phyloP scores from a whole-genome alignment of 2,329 filamentous ascomycete genomes.

The Chaetomium sp. region DNA sequence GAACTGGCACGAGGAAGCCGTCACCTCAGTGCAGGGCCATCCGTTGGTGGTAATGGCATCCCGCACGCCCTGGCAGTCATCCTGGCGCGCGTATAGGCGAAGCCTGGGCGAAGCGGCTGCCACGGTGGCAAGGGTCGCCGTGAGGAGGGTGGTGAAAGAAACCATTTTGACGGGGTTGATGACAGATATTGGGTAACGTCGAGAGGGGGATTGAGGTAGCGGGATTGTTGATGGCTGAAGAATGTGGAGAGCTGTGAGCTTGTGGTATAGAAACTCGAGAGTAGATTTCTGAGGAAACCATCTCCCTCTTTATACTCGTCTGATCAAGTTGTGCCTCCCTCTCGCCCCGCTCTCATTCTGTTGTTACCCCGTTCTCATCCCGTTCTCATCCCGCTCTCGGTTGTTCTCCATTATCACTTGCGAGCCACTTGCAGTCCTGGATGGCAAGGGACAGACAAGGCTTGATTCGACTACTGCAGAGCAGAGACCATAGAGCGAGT shows the following conservation, averaged over 20 bases:
- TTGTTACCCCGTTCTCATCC: no score
- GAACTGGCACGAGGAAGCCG: constrained; percentile 1
- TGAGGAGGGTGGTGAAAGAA: not conserved
- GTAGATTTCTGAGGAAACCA: no score
- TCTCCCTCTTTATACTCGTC: no score
- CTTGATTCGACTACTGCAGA: no score
- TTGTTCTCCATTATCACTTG: no score
- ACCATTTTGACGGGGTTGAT: not conserved
- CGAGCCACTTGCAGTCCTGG: no score
- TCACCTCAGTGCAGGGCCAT: not conserved
- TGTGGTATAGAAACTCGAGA: no score
- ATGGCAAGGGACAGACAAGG: no score
- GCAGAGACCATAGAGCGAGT: no score
- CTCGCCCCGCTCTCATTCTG: no score
- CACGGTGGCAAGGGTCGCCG: not conserved
- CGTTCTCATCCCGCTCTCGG: no score
- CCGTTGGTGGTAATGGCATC: not conserved
- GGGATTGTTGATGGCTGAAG: not conserved
- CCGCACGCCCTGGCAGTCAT: not conserved
- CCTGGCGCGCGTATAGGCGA: not conserved
- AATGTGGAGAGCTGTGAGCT: not conserved
- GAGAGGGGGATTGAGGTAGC: not conserved
- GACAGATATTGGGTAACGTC: not conserved
- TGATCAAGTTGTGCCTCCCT: no score
- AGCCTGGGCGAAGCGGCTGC: not conserved